Base-by-base conservation (phyloP, 2,329 filamentous ascomycete species). In the Pyrenophora teres region DNA sequence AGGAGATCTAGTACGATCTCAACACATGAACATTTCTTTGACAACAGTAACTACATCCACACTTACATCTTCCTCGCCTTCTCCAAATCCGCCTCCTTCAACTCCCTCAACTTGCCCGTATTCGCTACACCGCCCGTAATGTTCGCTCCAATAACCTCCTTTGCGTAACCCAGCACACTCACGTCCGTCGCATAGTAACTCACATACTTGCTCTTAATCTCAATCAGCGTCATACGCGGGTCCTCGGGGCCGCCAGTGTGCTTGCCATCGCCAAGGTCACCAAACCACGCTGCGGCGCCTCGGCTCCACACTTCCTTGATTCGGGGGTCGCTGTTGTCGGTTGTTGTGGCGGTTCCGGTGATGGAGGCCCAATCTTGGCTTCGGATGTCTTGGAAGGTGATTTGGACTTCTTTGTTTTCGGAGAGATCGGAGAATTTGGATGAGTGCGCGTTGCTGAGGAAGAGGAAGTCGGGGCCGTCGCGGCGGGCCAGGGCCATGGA, bases 401-500 rank as follows among this genome's bases (percentile, higher is more conserved):
- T 63, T 44, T 76, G 73, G 44, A 74, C 71, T 56, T 76, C 73
- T 18, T 71, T 71, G 64, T 74, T 75, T n/a, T 70, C 47, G 7
- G 71, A 57, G 8, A 81, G 64, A 60, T 81, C 79, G 40, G 68
- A 59, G 65, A 81, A 78, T 42, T 81, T 81, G 43, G 72, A 59
- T 39, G 73, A 76, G 69, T 80, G 70, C 21, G 60, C 66, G 70
- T 81, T 81, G 63, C 77, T 67, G 40, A 81, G 74, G 71, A 79
- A 81, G 58, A 80, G 74, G 63, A 81, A 78, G 64, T 81, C 78
- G 6, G 78, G 78, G 9, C 79, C 79, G 42, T 62, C 59, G 45
- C 90, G 72, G 87, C 90, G 77, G 46, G 77, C 76, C 21, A 80
- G 63, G 39, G 74, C 77, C 79, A 81, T 81, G 48, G 76, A 75